Evolutionary conservation across 1,284 basidiomycete genomes (phyloP).

Genomic region (Anthracocystis walkeri): DNA sequence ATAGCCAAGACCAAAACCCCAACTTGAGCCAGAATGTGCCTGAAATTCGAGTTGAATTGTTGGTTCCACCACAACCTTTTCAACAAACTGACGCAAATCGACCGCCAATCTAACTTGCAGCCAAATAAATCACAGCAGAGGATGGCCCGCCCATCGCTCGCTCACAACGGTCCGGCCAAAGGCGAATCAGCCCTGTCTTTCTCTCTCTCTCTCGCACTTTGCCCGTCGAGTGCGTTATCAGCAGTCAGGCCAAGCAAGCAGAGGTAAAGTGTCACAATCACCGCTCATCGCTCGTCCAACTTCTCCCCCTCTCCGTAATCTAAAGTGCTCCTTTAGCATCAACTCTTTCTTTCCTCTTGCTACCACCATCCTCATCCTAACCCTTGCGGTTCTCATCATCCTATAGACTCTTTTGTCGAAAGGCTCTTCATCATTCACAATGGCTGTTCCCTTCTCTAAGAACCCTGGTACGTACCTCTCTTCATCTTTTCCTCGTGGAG

Average conservation of each 20-base stretch:
- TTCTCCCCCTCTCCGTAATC: slow-evolving; percentile 5
- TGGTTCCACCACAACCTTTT: too few species aligned
- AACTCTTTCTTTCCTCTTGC: slow-evolving; percentile 9
- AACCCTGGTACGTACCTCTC: slow-evolving; percentile 52
- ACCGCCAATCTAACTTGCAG: slow-evolving; percentile 2
- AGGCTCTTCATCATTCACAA: slow-evolving; percentile 22
- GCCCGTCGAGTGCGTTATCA: slow-evolving; percentile 31
- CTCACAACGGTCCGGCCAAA: slow-evolving; percentile 2
- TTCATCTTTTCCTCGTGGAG: background rate
- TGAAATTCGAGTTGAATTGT: too few species aligned
- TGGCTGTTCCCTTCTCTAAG: slow-evolving; percentile 59
- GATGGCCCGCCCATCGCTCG: slow-evolving; percentile 5
- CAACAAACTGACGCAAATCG: background rate
- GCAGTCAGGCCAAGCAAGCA: slow-evolving; percentile 1
- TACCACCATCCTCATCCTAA: slow-evolving; percentile 20
- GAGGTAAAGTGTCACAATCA: slow-evolving; percentile 6
- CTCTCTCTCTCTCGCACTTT: slow-evolving; percentile 3
- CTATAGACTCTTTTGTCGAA: slow-evolving; percentile 26
- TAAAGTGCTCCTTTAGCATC: slow-evolving; percentile 1
- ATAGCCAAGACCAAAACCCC: background rate
- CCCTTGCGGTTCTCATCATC: background rate
- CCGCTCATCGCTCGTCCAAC: slow-evolving; percentile 20
- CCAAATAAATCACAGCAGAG: background rate
- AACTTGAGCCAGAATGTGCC: too few species aligned
- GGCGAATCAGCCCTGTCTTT: slow-evolving; percentile 15